A percentile compares a stretch with the other conserved stretches of the same genome.
Conservation (phyloP, 2,329 filamentous ascomycete species). For the Aureobasidium pullulans region DNA sequence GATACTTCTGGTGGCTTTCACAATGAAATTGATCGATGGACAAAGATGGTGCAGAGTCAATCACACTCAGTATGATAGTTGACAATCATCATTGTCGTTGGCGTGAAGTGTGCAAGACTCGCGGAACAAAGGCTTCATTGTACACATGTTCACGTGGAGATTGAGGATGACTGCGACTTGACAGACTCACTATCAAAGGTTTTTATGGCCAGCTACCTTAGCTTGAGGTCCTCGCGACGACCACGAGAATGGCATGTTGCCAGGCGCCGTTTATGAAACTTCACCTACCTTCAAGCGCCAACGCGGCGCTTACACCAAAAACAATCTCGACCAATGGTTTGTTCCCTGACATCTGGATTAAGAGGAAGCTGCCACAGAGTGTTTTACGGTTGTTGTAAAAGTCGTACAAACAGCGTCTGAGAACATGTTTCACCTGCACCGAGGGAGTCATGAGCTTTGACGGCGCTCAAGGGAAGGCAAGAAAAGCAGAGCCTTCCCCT, state of each 20-base stretch:
- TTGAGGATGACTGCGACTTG: neutral
- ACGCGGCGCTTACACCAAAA: constrained; percentile 12
- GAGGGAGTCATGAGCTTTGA: neutral
- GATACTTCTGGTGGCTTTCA: too few species aligned
- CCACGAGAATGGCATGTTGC: neutral
- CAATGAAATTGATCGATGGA: too few species aligned
- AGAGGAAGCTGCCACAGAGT: neutral
- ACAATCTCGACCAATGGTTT: constrained; percentile 12
- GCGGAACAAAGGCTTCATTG: too few species aligned
- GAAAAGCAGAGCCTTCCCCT: constrained; percentile 1
- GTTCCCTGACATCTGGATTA: neutral
- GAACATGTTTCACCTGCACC: constrained; percentile 5
- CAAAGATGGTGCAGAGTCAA: too few species aligned
- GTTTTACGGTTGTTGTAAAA: neutral
- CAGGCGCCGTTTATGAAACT: constrained; percentile 7
- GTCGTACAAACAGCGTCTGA: neutral
- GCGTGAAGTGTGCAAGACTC: too few species aligned
- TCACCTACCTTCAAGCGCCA: neutral
- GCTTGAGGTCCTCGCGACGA: neutral
- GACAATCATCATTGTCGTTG: too few species aligned
- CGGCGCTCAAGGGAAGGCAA: neutral
- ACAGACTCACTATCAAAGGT: neutral
- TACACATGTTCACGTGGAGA: neutral
- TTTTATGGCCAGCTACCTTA: neutral
- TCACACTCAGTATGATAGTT: too few species aligned